Evolutionary conservation across 768 basidiomycete species (phyloP).

Genomic region (Sporobolomyces phaffii): DNA sequence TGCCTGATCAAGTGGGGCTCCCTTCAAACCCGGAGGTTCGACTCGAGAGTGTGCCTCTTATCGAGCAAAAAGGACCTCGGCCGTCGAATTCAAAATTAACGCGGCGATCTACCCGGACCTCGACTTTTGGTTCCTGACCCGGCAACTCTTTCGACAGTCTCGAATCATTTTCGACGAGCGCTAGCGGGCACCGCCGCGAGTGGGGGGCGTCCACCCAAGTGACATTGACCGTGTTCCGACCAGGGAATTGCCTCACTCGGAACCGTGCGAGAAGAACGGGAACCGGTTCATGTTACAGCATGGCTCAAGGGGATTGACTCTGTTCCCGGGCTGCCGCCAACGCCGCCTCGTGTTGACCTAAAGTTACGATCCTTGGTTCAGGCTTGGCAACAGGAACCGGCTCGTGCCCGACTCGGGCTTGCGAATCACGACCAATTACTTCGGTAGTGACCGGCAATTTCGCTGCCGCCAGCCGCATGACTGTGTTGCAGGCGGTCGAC

Average conservation of each 20-base stretch:
- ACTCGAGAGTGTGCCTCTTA: background rate
- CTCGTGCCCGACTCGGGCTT: conserved; percentile 53
- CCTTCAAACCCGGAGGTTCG: background rate
- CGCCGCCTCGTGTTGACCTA: conserved; percentile 15
- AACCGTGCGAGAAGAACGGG: too few species aligned
- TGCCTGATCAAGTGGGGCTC: background rate
- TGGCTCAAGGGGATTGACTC: too few species aligned
- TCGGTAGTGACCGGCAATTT: conserved; percentile 85
- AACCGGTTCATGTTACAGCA: too few species aligned
- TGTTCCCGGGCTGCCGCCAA: background rate
- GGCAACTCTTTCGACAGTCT: background rate
- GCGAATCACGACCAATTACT: conserved; percentile 65
- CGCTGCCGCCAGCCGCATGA: conserved; percentile 75
- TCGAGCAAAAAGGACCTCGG: background rate
- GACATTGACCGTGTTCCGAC: too few species aligned
- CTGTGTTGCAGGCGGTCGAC: too few species aligned
- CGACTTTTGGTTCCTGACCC: background rate
- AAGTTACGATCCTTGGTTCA: conserved; percentile 14
- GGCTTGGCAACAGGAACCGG: conserved; percentile 8
- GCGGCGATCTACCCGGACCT: background rate
- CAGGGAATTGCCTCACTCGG: too few species aligned
- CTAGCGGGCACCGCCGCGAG: too few species aligned
- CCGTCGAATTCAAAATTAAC: background rate
- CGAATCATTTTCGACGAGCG: background rate
- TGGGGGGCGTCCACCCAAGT: too few species aligned